Conservation (phyloP, 2,329 filamentous ascomycete species). For the Diaporthe destruens region DNA sequence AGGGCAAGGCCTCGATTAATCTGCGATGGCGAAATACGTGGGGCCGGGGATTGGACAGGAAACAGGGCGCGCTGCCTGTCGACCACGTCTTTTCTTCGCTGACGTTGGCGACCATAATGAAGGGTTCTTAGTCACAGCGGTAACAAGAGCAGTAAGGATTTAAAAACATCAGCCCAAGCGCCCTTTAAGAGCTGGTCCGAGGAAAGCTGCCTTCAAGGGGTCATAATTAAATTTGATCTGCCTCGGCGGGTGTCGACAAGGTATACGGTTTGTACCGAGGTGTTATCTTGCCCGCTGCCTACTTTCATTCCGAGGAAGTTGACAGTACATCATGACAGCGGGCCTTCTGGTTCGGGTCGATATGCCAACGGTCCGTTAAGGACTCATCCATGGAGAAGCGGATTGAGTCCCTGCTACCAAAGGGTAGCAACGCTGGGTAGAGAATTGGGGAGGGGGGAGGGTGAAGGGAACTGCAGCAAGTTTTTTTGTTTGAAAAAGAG, state of each 20-base stretch:
- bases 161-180: not conserved
- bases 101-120: not conserved
- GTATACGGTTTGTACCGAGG: conserved; percentile 45
- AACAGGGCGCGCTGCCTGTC: conserved; percentile 8
- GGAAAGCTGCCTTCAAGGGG: not conserved
- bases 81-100: not conserved
- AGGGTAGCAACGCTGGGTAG: conserved; percentile 79
- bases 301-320: conserved; percentile 50
- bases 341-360: conserved; percentile 57
- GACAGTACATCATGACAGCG: conserved; percentile 49
- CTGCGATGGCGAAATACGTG: conserved; percentile 21
- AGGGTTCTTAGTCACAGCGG: not conserved
- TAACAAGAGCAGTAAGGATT: too few relatives aligned
- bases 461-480: not conserved
- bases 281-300: conserved; percentile 59
- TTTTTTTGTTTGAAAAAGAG: conserved; percentile 23
- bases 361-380: conserved; percentile 90
- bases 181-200: not conserved
- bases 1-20: conserved; percentile 21
- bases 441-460: conserved; percentile 53
- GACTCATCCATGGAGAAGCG: conserved; percentile 71
- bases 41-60: not conserved
- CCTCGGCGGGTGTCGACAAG: not conserved
- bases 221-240: not conserved
- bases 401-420: conserved; percentile 79